Conservation (phyloP, 768 basidiomycete species). For the Xerocomus potaroensis region DNA sequence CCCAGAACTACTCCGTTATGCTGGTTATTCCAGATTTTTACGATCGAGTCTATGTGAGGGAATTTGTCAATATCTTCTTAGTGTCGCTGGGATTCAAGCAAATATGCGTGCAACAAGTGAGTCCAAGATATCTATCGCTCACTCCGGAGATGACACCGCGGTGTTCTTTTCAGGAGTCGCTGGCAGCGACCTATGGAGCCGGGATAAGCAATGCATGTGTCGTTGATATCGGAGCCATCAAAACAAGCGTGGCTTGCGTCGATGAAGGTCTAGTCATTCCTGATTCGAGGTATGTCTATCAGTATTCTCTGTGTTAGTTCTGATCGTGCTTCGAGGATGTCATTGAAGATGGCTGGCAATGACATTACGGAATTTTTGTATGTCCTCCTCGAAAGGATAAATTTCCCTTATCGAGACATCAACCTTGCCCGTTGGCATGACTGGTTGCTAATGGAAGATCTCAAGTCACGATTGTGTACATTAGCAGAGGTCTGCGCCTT, state of each 20-base stretch:
- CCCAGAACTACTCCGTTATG: conserved; percentile 80
- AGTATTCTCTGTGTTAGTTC: conserved; percentile 1
- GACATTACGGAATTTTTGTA: conserved; percentile 91
- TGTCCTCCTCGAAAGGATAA: conserved; percentile 71
- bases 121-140: too few relatives aligned
- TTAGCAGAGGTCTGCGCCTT: conserved; percentile 69
- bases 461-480: conserved; percentile 82
- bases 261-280: conserved; percentile 88
- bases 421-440: conserved; percentile 77
- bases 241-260: conserved; percentile 85
- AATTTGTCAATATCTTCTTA: conserved; percentile 69
- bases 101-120: conserved; percentile 85
- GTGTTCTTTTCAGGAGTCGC: conserved; percentile 62
- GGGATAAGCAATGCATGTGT: conserved; percentile 95
- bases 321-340: conserved; percentile 46
- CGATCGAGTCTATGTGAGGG: conserved; percentile 78
- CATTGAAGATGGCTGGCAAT: conserved; percentile 86
- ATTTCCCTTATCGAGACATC: conserved; percentile 85
- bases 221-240: conserved; percentile 86
- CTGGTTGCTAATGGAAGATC: conserved; percentile 88
- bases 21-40: conserved; percentile 92
- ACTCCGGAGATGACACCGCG: too few relatives aligned
- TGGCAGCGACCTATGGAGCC: conserved; percentile 92
- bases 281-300: conserved; percentile 69
- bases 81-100: conserved; percentile 88